A percentile compares a stretch with the other conserved stretches of the same genome.
Conservation (phyloP, 169 alveolate genomes). For the Plasmodium knowlesi region DNA sequence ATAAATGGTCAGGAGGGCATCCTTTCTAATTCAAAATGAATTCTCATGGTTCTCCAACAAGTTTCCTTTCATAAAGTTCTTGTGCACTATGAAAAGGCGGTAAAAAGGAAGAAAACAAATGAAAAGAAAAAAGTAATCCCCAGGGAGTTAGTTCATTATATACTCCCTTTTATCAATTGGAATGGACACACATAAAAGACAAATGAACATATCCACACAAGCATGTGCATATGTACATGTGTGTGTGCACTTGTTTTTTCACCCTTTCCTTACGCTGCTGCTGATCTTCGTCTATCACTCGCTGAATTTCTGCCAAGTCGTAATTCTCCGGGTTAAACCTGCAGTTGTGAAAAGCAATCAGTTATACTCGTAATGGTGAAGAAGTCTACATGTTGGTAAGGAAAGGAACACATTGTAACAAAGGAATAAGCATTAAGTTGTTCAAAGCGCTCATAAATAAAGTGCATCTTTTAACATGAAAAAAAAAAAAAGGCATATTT, state of each 20-base stretch:
- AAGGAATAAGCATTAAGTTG: neutral
- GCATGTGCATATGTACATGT: neutral
- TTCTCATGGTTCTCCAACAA: conserved; percentile 51
- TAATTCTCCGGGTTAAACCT: conserved; percentile 70
- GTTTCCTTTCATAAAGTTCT: conserved; percentile 50
- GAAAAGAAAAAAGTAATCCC: no score
- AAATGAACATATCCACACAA: neutral
- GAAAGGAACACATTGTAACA: neutral
- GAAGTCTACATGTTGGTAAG: neutral
- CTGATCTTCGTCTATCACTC: conserved; percentile 61
- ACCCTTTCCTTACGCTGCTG: conserved; percentile 30
- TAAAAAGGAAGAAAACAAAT: neutral
- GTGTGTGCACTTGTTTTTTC: neutral
- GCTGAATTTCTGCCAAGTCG: conserved; percentile 63
- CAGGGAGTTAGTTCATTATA: neutral
- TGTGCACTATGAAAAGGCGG: conserved; percentile 41
- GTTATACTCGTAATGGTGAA: neutral
- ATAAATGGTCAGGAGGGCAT: neutral
- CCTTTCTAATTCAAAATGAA: conserved; percentile 13
- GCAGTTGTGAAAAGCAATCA: neutral
- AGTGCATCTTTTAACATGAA: neutral
- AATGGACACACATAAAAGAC: neutral
- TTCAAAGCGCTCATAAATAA: neutral
- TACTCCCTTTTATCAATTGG: neutral
- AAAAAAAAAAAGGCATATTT: neutral